Evolutionary conservation across 2,329 filamentous ascomycete genomes (phyloP), one percentile per base, ranked within the genome.

Genomic region (Penicillium hordei): DNA sequence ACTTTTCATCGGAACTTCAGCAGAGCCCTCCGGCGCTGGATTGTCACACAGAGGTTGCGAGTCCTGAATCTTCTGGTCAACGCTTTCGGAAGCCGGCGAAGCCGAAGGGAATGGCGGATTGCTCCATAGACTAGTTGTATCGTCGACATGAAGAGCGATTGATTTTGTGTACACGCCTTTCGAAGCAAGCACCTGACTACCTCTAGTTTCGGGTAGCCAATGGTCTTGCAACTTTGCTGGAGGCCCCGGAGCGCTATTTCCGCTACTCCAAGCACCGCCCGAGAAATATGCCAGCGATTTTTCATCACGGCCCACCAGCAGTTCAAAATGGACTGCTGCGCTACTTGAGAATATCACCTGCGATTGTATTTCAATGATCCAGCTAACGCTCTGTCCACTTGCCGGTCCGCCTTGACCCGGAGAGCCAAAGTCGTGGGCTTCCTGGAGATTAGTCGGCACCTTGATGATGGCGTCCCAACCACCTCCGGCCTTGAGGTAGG

Each of bases 271-370:
- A 72, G 86, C 73, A 66, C 83, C 79, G 3, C 80, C 78, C 62
- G 85, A 82, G 21, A 83, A 88, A 21, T 93, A 76, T 57, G 86
- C 88, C 45, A 96, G 75, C 42, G 91, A 94, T 71, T 91, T 90
- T 70, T 91, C 86, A 72, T 99, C 93, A 54, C 93, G 85, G 29
- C 90, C 91, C 33, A 99, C 82, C 36, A 96, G 76, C 25, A 99
- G 75, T 73, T 99, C 94, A 72, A 91, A 99, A 64, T 89, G 86
- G 3, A 97, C 93, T 13, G 88, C 88, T 1, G 93, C 94, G 33
- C 90, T 92, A 29, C 85, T 87, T 2, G 94, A 97, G 73, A 99
- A 99, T 48, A 99, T 86, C 61, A 97, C 90, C 75, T 99, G 94
- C 17, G 91, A 96, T 38, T 91, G 81, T 44, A 99, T 85, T 76